phyloP scores from a whole-genome alignment of 768 basidiomycete species.

The Dioszegia hungarica region DNA sequence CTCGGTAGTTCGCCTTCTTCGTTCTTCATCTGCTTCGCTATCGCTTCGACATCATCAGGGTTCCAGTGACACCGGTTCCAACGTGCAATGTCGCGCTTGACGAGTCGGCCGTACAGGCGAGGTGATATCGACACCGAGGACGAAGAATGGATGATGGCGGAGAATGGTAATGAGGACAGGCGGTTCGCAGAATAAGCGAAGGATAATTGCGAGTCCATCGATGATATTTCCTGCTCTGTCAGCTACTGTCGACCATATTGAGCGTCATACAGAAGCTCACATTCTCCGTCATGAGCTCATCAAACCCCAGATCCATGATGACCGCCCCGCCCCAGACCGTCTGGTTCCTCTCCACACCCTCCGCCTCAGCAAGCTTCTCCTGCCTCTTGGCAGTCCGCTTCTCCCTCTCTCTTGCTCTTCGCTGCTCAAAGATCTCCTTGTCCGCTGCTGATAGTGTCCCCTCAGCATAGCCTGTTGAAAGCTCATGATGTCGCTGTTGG shows the following conservation, averaged over 20 bases:
- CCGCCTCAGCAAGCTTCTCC: not conserved
- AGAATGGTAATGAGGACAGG: conserved; percentile 63
- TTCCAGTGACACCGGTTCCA: conserved; percentile 71
- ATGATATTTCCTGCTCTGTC: conserved; percentile 70
- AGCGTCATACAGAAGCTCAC: conserved; percentile 53
- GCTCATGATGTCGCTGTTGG: conserved; percentile 9
- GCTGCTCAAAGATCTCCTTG: conserved; percentile 56
- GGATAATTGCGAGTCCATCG: conserved; percentile 82
- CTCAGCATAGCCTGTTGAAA: conserved; percentile 17
- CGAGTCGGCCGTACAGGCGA: conserved; percentile 53
- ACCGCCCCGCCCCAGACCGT: conserved; percentile 50
- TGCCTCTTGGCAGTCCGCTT: conserved; percentile 1
- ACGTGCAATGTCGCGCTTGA: conserved; percentile 64
- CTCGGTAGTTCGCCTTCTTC: not conserved
- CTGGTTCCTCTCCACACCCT: not conserved
- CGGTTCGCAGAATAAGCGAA: conserved; percentile 88
- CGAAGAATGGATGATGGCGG: conserved; percentile 70
- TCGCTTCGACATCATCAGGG: conserved; percentile 55
- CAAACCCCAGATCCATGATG: conserved; percentile 78
- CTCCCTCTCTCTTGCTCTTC: conserved; percentile 53
- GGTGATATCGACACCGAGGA: conserved; percentile 49
- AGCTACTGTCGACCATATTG: not conserved
- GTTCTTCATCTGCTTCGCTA: conserved; percentile 8
- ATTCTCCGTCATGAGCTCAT: conserved; percentile 87
- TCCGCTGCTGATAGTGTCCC: conserved; percentile 23